phyloP scores from a whole-genome alignment of 2,329 filamentous ascomycete species.

The Apiospora rasikravindrae region DNA sequence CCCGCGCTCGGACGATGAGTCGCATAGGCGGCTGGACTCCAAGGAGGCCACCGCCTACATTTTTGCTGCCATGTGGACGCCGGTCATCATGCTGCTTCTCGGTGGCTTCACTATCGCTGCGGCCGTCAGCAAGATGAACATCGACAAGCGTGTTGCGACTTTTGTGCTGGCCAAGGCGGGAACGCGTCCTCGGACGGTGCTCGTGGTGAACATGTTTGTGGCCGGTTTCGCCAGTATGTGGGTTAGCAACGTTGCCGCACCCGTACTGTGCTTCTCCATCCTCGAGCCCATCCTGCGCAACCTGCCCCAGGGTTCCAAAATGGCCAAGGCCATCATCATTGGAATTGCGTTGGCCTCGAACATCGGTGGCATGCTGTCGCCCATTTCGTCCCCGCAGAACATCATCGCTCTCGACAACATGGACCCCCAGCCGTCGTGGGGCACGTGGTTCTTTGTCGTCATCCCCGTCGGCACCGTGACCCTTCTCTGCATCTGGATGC shows the following conservation, averaged over 20 bases:
- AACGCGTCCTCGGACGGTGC: slow-evolving; percentile 84
- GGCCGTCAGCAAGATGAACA: slow-evolving; percentile 94
- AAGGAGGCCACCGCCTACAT: slow-evolving; percentile 83
- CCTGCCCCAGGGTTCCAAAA: slow-evolving; percentile 84
- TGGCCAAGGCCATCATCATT: slow-evolving; percentile 93
- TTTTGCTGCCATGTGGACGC: slow-evolving; percentile 98
- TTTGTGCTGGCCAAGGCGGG: slow-evolving; percentile 96
- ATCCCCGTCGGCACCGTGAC: slow-evolving; percentile 91
- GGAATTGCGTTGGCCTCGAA: slow-evolving; percentile 95
- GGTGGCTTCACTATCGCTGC: slow-evolving; percentile 96
- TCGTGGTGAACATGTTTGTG: slow-evolving; percentile 98
- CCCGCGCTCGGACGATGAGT: slow-evolving; percentile 75
- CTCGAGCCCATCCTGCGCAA: slow-evolving; percentile 98
- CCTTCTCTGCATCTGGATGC: slow-evolving; percentile 84
- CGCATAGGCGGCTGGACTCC: slow-evolving; percentile 71
- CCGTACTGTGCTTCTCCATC: slow-evolving; percentile 96
- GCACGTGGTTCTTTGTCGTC: slow-evolving; percentile 95
- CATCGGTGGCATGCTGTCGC: slow-evolving; percentile 93
- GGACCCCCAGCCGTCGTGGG: slow-evolving; percentile 89
- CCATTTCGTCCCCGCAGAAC: slow-evolving; percentile 96
- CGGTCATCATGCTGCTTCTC: slow-evolving; percentile 96
- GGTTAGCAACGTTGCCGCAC: slow-evolving; percentile 97
- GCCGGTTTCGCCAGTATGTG: slow-evolving; percentile 98
- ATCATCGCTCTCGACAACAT: slow-evolving; percentile 97
- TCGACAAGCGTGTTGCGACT: slow-evolving; percentile 95